phyloP scores from a whole-genome alignment of 2,329 filamentous ascomycete genomes.

The Penicillium crustosum region DNA sequence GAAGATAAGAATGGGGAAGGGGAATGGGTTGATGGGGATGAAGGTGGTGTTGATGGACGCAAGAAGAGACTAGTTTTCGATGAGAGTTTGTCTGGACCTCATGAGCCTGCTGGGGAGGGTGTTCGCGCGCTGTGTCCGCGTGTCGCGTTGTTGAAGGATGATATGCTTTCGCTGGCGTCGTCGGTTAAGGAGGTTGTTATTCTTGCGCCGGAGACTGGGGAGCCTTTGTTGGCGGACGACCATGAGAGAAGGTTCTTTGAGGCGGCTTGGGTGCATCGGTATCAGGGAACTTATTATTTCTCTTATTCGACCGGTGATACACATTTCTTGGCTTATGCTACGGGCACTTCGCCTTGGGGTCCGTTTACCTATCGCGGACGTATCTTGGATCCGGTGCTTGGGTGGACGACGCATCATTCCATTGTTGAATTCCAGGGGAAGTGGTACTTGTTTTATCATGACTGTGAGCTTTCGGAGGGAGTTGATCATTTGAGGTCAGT shows the following conservation, averaged over 20 bases:
- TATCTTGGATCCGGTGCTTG: slow-evolving; percentile 72
- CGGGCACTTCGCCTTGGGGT: slow-evolving; percentile 62
- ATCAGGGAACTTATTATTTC: slow-evolving; percentile 69
- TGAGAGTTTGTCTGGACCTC: slow-evolving; percentile 52
- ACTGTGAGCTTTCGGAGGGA: slow-evolving; percentile 66
- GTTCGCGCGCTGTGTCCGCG: slow-evolving; percentile 62
- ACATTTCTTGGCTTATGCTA: slow-evolving; percentile 71
- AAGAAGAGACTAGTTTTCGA: slow-evolving; percentile 52
- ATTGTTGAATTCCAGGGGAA: slow-evolving; percentile 70
- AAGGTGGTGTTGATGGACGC: slow-evolving; percentile 23
- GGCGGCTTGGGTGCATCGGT: slow-evolving; percentile 77
- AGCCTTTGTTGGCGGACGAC: slow-evolving; percentile 63
- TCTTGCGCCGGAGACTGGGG: slow-evolving; percentile 58
- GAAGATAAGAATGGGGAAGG: slow-evolving; percentile 15
- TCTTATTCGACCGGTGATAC: slow-evolving; percentile 77
- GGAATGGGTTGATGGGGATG: slow-evolving; percentile 25
- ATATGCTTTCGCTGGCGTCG: slow-evolving; percentile 64
- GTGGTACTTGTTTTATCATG: slow-evolving; percentile 77
- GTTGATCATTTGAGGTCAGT: slow-evolving; percentile 71
- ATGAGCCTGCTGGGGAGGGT: slow-evolving; percentile 60
- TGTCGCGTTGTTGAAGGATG: slow-evolving; percentile 62
- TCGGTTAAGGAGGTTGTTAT: slow-evolving; percentile 63
- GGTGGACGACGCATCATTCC: slow-evolving; percentile 81
- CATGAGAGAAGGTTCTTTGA: slow-evolving; percentile 78
- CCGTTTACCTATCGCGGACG: slow-evolving; percentile 71